Base-by-base conservation (phyloP, 192 early-diverging fungal species). In the Coemansia sp. region DNA sequence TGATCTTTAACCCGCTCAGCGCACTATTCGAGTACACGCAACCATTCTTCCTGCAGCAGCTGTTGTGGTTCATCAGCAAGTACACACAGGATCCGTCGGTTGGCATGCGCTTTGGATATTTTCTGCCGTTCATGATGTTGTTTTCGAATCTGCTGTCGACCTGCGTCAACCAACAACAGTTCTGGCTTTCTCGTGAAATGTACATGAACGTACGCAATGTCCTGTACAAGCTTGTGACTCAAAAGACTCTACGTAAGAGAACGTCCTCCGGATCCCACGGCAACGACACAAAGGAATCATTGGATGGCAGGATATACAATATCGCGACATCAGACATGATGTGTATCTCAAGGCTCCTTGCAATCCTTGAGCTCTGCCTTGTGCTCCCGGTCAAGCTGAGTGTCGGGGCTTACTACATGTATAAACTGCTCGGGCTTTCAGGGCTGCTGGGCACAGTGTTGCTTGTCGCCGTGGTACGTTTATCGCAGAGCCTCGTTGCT, bases 391-490 rank as follows among this genome's bases (percentile, higher is more conserved):
- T 83, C 13, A 86, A 88, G 61, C 81, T 86, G 40, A 14, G 84
- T n/a, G 72, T 92, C 28, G 87, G 86, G 15, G 78, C 91, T 20
- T 68, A 70, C 60, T 84, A 83, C 41, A 82, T 97, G 62, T 89
- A 92, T 55, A 61, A 61, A 54, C 73, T 97, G 28, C 73, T 97
- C 25, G 95, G 95, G 6, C 65, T 84, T 36, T 83, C 92, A 3
- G 92, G 91, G 2, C 28, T 95, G 4, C 83, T 87, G 22, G 93
- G 92, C n/a, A 80, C 94, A 1, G 62, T 74, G 1, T 75, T 87
- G 31, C 85, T 95, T 64, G 47, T 89, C 6, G 15, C 86, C 11
- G 68, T 78, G 3, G 82, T 86, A 57, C 79, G 79, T 23, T 4
- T 87, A 20, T 66, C 41, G 79, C 85, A 36, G 62, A 72, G 20